Evolutionary conservation across 768 basidiomycete genomes (phyloP).

Genomic region (Pleurotus tuoliensis): DNA sequence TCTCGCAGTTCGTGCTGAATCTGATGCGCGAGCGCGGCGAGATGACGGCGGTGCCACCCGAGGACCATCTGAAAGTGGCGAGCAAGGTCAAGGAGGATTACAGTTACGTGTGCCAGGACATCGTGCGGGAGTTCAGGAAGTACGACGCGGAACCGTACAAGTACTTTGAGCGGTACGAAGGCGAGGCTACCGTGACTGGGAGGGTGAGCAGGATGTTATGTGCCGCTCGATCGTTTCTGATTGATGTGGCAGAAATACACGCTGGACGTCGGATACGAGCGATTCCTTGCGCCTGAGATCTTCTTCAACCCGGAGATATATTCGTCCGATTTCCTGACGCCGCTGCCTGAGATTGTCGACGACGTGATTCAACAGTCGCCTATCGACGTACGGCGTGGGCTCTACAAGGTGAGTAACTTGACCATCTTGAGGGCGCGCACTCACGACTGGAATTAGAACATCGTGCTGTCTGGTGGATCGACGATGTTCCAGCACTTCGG

Average conservation of each 20-base stretch:
- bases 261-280: constrained; percentile 95
- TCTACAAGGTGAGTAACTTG: constrained; percentile 72
- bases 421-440: not conserved
- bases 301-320: constrained; percentile 99
- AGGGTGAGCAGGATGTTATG: constrained; percentile 48
- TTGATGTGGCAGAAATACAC: constrained; percentile 69
- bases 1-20: constrained; percentile 94
- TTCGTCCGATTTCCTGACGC: constrained; percentile 96
- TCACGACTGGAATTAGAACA: constrained; percentile 60
- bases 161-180: constrained; percentile 90
- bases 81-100: constrained; percentile 97
- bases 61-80: constrained; percentile 90
- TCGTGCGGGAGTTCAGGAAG: constrained; percentile 97
- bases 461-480: constrained; percentile 93
- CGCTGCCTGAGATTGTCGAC: constrained; percentile 94
- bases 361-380: constrained; percentile 93
- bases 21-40: constrained; percentile 95
- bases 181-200: constrained; percentile 90
- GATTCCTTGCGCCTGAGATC: constrained; percentile 98
- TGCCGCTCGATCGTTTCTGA: too few relatives aligned
- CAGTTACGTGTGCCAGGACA: constrained; percentile 98
- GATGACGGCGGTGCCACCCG: constrained; percentile 84
- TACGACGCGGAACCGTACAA: constrained; percentile 96
- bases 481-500: constrained; percentile 99
- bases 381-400: constrained; percentile 92